Base-by-base conservation (phyloP, 257 asterid species). In the Dorcoceras hygrometricum region DNA sequence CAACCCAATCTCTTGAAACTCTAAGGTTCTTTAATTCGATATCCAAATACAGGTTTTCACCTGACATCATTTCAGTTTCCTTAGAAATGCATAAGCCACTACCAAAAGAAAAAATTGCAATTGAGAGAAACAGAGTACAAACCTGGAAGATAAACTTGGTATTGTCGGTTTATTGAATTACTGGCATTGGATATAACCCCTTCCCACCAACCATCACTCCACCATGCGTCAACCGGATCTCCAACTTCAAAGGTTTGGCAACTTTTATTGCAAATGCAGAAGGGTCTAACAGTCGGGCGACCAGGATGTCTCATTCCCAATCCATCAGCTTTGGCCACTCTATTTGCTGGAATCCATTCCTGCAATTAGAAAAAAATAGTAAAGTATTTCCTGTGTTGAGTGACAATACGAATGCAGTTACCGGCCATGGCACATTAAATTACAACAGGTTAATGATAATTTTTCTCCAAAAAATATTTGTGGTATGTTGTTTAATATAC, bases 181-280 rank as follows among this genome's bases (percentile, higher is more conserved):
- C 55, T 66, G 22, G 70, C 55, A 62, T 79, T 78, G 0, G 80
- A 77, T 31, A 94, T 63, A 55, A 94, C 84, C 9, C 99, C 99
- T 84, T 94, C 99, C 99, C 99, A 94, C 99, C 99, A 94, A 59
- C 99, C 98, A 74, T 94, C 99, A 67, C 90, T 72, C 99, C 99
- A 91, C 99, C 99, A 94, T 27, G 81, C 87, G 76, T 94, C 99
- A 20, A 80, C 91, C 59, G 96, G 83, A 83, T 78, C 83, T 72
- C 99, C 99, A 23, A 86, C 81, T 73, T 80, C 81, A 31, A 86
- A 81, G 62, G 62, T 73, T 62, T 18, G 70, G 71, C 74, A 80
- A 32, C 6, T 46, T 56, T 74, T 77, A 19, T 73, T 69, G 73
- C 65, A 70, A 65, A 83, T 73, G 65, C 58, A 62, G 62, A 82